Evolutionary conservation across 768 basidiomycete genomes (phyloP), one percentile per base, ranked within the genome.

Genomic region (Macrolepiota fuliginosa): DNA sequence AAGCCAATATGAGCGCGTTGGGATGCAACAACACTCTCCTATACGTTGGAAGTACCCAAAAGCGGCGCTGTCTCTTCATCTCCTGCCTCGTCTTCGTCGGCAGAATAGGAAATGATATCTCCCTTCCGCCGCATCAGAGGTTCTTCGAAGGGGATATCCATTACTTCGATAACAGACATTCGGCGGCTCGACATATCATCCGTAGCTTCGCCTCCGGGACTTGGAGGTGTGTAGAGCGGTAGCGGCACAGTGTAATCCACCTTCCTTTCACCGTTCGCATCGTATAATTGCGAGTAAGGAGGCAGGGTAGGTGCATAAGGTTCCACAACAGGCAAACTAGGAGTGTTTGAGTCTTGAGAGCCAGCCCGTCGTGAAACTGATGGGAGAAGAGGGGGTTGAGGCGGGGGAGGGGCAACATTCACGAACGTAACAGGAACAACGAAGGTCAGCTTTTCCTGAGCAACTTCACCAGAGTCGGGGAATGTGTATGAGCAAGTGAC

Each of bases 211-310:
- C 35, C 49, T 1, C 62, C 46, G 40, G 61, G n/a, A 17, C 54
- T 36, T 15, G 56, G 68, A 11, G 83, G 86, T 15, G 82, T 83
- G 68, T 91, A 91, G 24, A 82, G 75, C 0, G 91, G 91, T 46
- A 91, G 73, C 13, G 85, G 87, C n/a, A 69, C 64, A 35, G 81
- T 83, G 63, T 83, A 79, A 68, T 92, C 90, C 53, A 90, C 77
- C 74, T 85, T 89, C 58, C 81, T 80, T 56, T 91, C 87, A 17
- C 92, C 92, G 65, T 90, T 89, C 17, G 77, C 67, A 68, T 92
- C 75, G 74, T 87, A 94, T 19, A 94, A 77, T 65, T 92, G 90
- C 4, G 89, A 91, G 68, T 94, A 94, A 2, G 87, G 81, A 1
- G 92, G 92, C 19, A 91, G 83, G 27, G 65, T 71, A 10, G 66